Conservation (phyloP, 345 rosid species). For the Acer campestre region DNA sequence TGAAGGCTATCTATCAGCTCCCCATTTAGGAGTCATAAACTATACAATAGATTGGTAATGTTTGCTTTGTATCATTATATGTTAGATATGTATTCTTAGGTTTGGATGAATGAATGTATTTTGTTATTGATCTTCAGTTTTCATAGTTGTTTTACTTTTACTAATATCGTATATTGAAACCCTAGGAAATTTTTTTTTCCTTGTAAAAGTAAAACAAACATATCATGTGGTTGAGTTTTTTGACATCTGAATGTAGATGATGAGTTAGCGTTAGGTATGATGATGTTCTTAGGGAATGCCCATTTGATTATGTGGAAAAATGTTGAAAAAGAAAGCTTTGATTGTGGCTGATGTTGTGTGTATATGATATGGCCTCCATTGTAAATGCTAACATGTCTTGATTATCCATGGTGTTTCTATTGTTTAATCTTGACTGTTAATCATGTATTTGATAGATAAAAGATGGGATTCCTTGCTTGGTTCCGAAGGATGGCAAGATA, state of each 20-base stretch:
- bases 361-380: too few relatives aligned
- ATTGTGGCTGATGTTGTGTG: neutral
- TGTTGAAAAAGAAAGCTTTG: neutral
- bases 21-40: too few relatives aligned
- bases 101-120: neutral
- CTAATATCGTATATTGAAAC: too few relatives aligned
- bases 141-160: too few relatives aligned
- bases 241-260: neutral
- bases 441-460: slow-evolving; percentile 44
- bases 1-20: neutral
- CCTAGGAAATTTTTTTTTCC: neutral
- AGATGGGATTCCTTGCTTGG: slow-evolving; percentile 80
- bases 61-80: neutral
- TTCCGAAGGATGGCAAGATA: slow-evolving; percentile 77
- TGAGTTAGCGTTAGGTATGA: neutral
- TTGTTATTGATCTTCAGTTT: neutral
- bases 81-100: neutral
- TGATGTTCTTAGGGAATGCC: neutral
- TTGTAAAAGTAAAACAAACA: too few relatives aligned
- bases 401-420: neutral
- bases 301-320: neutral
- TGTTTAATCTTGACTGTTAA: neutral
- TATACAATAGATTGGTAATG: too few relatives aligned
- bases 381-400: neutral
- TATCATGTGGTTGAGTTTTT: neutral